Evolutionary conservation across 129 eudicot species (phyloP).

Genomic region (Tanacetum coccineum): DNA sequence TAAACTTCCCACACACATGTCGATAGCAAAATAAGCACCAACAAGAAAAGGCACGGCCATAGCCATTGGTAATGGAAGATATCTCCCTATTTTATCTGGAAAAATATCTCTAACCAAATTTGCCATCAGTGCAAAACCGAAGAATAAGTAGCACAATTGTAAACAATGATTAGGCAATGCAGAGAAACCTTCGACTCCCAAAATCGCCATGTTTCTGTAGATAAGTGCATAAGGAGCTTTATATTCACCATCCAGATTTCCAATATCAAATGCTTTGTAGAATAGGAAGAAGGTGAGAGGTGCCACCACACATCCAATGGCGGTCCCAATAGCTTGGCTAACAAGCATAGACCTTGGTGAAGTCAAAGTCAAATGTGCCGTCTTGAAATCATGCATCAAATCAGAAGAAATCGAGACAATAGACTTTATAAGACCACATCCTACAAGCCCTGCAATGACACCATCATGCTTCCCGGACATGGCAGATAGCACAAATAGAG

Average conservation of each 20-base stretch:
- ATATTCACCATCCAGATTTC: slow-evolving; percentile 64
- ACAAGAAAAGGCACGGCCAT: slow-evolving; percentile 96
- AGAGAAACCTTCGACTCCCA: slow-evolving; percentile 84
- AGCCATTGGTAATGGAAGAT: slow-evolving; percentile 87
- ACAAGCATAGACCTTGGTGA: slow-evolving; percentile 84
- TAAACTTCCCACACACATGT: slow-evolving; percentile 85
- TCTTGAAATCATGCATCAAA: slow-evolving; percentile 85
- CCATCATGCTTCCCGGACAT: slow-evolving; percentile 57
- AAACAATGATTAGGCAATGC: slow-evolving; percentile 84
- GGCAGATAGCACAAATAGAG: slow-evolving; percentile 76
- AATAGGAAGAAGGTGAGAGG: slow-evolving; percentile 76
- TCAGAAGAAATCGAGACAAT: slow-evolving; percentile 80
- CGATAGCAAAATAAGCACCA: slow-evolving; percentile 84
- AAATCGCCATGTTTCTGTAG: slow-evolving; percentile 88
- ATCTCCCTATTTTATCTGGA: slow-evolving; percentile 47
- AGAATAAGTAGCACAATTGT: slow-evolving; percentile 70
- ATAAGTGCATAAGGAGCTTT: slow-evolving; percentile 91
- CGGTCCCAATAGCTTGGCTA: slow-evolving; percentile 85
- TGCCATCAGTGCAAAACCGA: slow-evolving; percentile 56
- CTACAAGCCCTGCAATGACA: slow-evolving; percentile 75
- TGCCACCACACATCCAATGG: slow-evolving; percentile 81
- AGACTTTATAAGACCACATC: slow-evolving; percentile 79
- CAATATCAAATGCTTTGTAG: slow-evolving; percentile 73
- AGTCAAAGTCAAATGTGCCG: slow-evolving; percentile 80
- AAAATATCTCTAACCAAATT: slow-evolving; percentile 55